Evolutionary conservation across 495 filamentous ascomycete species (phyloP).

Genomic region (Neurospora sublineolata): DNA sequence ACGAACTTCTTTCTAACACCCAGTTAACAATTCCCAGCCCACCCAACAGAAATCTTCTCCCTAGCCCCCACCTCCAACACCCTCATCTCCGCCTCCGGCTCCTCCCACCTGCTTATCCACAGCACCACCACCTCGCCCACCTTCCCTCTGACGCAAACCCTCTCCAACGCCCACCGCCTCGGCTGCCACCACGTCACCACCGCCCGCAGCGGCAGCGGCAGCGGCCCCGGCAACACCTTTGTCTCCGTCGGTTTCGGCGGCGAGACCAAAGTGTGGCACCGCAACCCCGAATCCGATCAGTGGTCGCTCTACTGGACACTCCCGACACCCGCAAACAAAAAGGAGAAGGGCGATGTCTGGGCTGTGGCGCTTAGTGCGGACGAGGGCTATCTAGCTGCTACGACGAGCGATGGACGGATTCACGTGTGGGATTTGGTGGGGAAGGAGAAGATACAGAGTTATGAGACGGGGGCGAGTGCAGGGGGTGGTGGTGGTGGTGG

Average conservation of each 20-base stretch:
- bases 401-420: slow-evolving; percentile 71
- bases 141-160: slow-evolving; percentile 65
- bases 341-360: slow-evolving; percentile 62
- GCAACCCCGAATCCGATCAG: slow-evolving; percentile 38
- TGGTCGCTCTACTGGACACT: slow-evolving; percentile 32
- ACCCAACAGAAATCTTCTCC: slow-evolving; percentile 80
- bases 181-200: slow-evolving; percentile 82
- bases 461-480: slow-evolving; percentile 71
- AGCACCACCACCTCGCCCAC: slow-evolving; percentile 56
- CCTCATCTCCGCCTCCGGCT: slow-evolving; percentile 72
- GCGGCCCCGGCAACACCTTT: slow-evolving; percentile 49
- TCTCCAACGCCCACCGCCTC: slow-evolving; percentile 64
- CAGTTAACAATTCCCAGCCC: slow-evolving; percentile 42
- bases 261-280: slow-evolving; percentile 68
- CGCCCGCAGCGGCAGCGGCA: slow-evolving; percentile 35
- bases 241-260: slow-evolving; percentile 82
- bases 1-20: background rate
- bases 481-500: slow-evolving; percentile 10
- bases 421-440: slow-evolving; percentile 70
- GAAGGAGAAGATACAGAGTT: slow-evolving; percentile 49
- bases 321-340: slow-evolving; percentile 13
- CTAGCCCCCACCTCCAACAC: slow-evolving; percentile 69
- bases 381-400: slow-evolving; percentile 70
- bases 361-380: slow-evolving; percentile 73
- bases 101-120: slow-evolving; percentile 67